phyloP scores from a whole-genome alignment of 345 rosid genomes.

The Rhizophora mangle region DNA sequence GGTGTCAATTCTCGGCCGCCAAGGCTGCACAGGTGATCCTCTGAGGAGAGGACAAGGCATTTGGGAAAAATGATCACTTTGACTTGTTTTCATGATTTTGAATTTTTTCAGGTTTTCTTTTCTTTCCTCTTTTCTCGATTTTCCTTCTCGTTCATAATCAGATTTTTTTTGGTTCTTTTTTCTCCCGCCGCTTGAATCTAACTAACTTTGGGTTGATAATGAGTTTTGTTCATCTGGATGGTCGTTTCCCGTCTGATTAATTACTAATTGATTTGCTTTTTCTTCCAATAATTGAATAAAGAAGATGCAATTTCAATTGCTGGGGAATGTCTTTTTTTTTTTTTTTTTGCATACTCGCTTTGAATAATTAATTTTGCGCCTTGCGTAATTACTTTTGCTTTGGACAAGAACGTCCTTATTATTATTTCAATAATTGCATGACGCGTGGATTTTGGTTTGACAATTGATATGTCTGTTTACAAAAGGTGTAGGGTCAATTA shows the following conservation, averaged over 20 bases:
- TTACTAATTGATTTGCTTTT: not conserved
- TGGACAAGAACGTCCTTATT: no score
- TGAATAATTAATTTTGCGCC: no score
- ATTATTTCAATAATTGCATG: no score
- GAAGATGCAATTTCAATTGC: no score
- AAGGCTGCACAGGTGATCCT: not conserved
- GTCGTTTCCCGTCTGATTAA: not conserved
- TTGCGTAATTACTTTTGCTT: no score
- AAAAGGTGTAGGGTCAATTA: no score
- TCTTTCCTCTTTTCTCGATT: not conserved
- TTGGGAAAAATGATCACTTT: not conserved
- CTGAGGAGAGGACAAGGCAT: not conserved
- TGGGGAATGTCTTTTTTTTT: no score
- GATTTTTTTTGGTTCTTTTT: not conserved
- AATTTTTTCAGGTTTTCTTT: slow-evolving; percentile 4
- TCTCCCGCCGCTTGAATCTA: not conserved
- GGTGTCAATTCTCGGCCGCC: slow-evolving; percentile 17
- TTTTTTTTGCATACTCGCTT: no score
- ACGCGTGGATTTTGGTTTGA: no score
- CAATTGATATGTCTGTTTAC: no score
- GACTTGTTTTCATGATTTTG: not conserved
- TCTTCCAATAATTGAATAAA: no score
- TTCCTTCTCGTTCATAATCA: no score
- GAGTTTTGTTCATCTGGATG: not conserved
- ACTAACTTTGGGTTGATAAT: not conserved